These are phyloP conservation scores for Phytophthora agathidicida DNA, from an alignment of 352 stramenopile species.

Conservation along the genomic window DNA sequence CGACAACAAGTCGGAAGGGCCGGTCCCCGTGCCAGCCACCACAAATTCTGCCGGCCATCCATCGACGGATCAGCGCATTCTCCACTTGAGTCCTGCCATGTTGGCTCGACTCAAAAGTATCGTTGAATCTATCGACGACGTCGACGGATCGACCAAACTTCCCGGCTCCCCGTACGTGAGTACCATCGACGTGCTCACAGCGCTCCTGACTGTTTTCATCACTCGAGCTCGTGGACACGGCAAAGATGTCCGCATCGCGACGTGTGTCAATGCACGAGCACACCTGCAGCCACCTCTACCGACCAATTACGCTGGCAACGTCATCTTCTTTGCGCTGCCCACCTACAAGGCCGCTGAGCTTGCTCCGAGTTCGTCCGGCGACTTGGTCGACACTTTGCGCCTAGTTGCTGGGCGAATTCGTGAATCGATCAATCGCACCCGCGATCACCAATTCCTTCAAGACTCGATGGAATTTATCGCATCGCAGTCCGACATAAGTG, in stretches of 20 bases:
- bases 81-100: background rate
- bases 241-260: constrained; percentile 45
- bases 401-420: background rate
- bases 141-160: background rate
- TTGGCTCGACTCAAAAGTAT: background rate
- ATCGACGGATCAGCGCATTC: background rate
- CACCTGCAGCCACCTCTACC: constrained; percentile 45
- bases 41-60: background rate
- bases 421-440: background rate
- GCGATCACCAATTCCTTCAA: background rate
- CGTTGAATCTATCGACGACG: too few species aligned
- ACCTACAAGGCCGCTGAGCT: constrained; percentile 17
- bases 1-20: too few species aligned
- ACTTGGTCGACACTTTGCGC: background rate
- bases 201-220: constrained; percentile 47
- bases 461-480: background rate
- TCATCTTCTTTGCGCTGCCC: constrained; percentile 47
- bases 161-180: constrained; percentile 34
- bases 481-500: background rate
- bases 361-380: background rate
- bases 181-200: constrained; percentile 51
- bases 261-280: constrained; percentile 41
- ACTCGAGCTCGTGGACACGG: constrained; percentile 42
- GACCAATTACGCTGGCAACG: constrained; percentile 45
- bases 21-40: background rate